phyloP scores from a whole-genome alignment of 306 rosid species.

The Potentilla sterilis region DNA sequence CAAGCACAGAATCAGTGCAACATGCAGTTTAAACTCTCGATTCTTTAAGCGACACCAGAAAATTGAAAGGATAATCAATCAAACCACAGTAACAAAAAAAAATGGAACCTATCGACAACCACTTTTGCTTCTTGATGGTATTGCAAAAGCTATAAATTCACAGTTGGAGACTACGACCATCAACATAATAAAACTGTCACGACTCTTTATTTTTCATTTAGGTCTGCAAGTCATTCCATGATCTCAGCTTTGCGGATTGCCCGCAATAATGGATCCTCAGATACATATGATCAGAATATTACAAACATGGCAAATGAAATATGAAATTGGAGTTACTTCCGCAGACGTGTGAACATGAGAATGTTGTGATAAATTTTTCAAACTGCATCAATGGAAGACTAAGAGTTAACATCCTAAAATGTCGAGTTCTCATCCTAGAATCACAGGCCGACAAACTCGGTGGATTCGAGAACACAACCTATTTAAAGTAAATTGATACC shows the following conservation, averaged over 20 bases:
- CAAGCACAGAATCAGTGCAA: no score
- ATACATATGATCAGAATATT: background rate
- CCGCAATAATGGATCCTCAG: background rate
- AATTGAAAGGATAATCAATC: no score
- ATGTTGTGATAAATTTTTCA: constrained; percentile 1
- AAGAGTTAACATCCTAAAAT: background rate
- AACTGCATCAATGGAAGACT: background rate
- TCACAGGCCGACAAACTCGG: constrained; percentile 20
- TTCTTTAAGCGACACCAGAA: no score
- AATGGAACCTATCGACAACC: no score
- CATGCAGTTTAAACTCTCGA: no score
- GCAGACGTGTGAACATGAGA: background rate
- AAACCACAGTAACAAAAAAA: no score
- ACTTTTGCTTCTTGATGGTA: background rate
- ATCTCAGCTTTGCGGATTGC: background rate
- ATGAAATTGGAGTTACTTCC: background rate
- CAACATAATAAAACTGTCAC: background rate
- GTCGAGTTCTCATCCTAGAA: constrained; percentile 33
- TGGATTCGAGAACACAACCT: constrained; percentile 31
- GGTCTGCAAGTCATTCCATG: background rate
- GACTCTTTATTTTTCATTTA: background rate
- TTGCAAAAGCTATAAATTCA: background rate
- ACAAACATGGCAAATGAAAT: background rate
- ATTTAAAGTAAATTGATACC: constrained; percentile 82
- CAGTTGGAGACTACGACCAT: background rate